Conservation (phyloP, 2,329 filamentous ascomycete species). For the Nothophoma quercina region DNA sequence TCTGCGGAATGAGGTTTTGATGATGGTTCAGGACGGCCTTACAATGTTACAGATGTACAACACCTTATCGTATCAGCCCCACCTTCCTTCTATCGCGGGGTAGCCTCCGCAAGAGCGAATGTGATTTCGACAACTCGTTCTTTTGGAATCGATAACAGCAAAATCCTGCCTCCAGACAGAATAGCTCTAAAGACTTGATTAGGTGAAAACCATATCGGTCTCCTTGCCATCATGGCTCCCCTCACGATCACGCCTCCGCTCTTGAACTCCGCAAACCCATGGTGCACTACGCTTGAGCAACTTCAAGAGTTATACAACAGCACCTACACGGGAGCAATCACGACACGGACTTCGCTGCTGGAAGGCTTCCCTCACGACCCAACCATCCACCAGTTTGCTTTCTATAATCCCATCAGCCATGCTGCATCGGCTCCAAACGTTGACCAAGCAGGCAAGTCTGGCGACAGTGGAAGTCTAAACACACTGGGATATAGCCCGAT, state of each 20-base stretch:
- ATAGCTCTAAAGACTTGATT: too few species aligned
- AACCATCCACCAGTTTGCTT: constrained; percentile 68
- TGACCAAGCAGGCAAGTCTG: constrained; percentile 26
- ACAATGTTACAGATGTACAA: background rate
- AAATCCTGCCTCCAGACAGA: too few species aligned
- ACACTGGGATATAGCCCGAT: constrained; percentile 77
- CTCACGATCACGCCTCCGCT: constrained; percentile 69
- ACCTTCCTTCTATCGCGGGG: constrained; percentile 8
- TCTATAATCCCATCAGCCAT: constrained; percentile 63
- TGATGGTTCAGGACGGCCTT: background rate
- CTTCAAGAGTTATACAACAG: constrained; percentile 68
- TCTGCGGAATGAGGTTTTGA: background rate
- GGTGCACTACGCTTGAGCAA: constrained; percentile 72
- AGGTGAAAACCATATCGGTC: too few species aligned
- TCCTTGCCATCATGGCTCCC: constrained; percentile 30
- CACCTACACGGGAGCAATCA: constrained; percentile 74
- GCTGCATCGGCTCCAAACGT: constrained; percentile 27
- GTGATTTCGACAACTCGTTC: background rate
- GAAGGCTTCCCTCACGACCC: constrained; percentile 70
- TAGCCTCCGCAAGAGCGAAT: background rate
- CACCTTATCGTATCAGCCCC: constrained; percentile 19
- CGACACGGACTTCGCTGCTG: constrained; percentile 73
- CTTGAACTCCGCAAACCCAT: constrained; percentile 78
- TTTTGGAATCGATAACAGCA: too few species aligned
- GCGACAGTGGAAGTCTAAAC: constrained; percentile 61